Conservation (phyloP, 495 filamentous ascomycete species). For the Penicillium psychrofluorescens region DNA sequence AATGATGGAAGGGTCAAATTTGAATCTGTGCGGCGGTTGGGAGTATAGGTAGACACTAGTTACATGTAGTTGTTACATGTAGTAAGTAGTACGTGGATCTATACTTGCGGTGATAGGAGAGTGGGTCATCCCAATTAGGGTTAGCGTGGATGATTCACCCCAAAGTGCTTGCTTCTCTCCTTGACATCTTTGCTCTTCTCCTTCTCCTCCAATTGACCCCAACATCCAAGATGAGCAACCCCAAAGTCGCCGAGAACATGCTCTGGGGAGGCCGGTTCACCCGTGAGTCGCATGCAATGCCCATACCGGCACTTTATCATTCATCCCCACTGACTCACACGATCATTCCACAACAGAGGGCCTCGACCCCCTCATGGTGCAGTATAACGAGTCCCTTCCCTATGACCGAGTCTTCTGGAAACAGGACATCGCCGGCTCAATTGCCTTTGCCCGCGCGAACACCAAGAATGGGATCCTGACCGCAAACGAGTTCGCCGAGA, state of each 20-base stretch:
- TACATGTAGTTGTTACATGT: no score
- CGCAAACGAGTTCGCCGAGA: conserved; percentile 62
- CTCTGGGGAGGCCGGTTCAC: conserved; percentile 83
- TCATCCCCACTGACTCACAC: conserved; percentile 13
- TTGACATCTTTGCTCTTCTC: background rate
- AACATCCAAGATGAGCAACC: conserved; percentile 30
- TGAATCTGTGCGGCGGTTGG: no score
- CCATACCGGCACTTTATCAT: conserved; percentile 4
- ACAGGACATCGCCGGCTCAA: conserved; percentile 72
- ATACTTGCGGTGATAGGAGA: background rate
- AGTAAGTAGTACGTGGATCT: background rate
- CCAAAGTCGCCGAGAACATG: conserved; percentile 50
- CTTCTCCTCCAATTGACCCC: conserved; percentile 4
- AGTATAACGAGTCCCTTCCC: conserved; percentile 82
- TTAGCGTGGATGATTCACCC: conserved; percentile 15
- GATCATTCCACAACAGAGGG: conserved; percentile 40
- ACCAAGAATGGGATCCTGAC: conserved; percentile 68
- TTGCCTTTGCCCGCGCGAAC: conserved; percentile 86
- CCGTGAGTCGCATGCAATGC: conserved; percentile 35
- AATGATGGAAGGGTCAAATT: no score
- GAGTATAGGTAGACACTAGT: no score
- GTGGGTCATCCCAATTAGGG: conserved; percentile 3
- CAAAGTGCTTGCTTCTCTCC: background rate
- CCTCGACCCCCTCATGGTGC: conserved; percentile 81
- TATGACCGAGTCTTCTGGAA: conserved; percentile 78